phyloP scores from a whole-genome alignment of 139 green algal genomes.

The Desmodesmus armatus region DNA sequence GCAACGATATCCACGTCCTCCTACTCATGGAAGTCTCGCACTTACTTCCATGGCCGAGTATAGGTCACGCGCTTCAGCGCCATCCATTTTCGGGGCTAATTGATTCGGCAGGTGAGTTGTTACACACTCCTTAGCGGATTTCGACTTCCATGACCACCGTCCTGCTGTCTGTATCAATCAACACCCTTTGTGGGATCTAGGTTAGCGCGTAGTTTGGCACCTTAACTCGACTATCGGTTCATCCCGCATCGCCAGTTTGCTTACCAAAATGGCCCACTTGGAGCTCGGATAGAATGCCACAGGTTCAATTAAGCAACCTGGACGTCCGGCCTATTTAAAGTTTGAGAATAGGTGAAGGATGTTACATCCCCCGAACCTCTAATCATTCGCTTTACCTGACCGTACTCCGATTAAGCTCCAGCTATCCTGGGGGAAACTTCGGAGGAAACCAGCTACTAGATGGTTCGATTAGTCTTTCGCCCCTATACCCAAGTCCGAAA shows the following conservation, averaged over 20 bases:
- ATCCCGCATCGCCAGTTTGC: conserved; percentile 97
- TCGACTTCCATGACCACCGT: conserved; percentile 98
- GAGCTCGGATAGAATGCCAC: conserved; percentile 84
- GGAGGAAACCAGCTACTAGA: conserved; percentile 96
- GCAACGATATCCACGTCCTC: conserved; percentile 88
- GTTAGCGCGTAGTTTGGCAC: conserved; percentile 92
- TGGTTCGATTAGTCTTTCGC: conserved; percentile 99
- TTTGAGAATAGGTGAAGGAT: conserved; percentile 95
- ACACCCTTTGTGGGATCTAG: conserved; percentile 96
- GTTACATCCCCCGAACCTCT: conserved; percentile 88
- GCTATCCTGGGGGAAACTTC: conserved; percentile 96
- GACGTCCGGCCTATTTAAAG: conserved; percentile 94
- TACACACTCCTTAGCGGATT: conserved; percentile 99
- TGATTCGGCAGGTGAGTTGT: conserved; percentile 98
- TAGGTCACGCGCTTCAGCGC: conserved; percentile 92
- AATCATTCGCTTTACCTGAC: conserved; percentile 96
- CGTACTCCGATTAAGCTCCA: conserved; percentile 87
- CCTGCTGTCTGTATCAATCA: conserved; percentile 95
- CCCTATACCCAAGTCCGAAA: conserved; percentile 97
- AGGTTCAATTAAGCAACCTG: conserved; percentile 89
- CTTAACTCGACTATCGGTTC: conserved; percentile 94
- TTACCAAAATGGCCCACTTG: conserved; percentile 97
- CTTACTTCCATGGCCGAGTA: conserved; percentile 88
- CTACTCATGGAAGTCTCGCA: conserved; percentile 92
- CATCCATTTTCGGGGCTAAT: conserved; percentile 98